Conservation (phyloP, 1,284 basidiomycete species). For the Xerocomus minutiporus region DNA sequence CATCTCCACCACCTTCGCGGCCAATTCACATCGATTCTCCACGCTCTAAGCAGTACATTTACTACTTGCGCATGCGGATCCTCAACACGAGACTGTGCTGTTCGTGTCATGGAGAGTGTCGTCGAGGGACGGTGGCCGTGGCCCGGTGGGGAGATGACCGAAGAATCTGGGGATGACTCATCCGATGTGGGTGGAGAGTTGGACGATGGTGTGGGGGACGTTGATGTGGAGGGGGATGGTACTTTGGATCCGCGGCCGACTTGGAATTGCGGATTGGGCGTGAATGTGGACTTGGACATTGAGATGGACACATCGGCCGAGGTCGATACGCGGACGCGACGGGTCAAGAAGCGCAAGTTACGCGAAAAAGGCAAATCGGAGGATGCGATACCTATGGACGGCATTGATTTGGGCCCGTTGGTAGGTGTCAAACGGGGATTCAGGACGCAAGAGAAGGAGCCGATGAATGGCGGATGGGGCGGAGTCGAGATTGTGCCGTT, state of each 20-base stretch:
- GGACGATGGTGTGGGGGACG: constrained; percentile 16
- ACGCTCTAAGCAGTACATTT: constrained; percentile 70
- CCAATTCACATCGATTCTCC: constrained; percentile 68
- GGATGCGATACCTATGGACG: constrained; percentile 6
- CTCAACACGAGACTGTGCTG: constrained; percentile 57
- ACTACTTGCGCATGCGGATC: constrained; percentile 74
- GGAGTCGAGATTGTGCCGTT: constrained; percentile 55
- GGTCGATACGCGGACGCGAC: constrained; percentile 5
- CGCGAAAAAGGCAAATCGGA: constrained; percentile 15
- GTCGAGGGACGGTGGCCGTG: constrained; percentile 42
- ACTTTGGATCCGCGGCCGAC: constrained; percentile 1
- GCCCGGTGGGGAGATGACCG: constrained; percentile 33
- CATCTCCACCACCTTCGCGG: constrained; percentile 52
- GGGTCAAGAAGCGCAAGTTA: constrained; percentile 20
- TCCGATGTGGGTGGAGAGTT: constrained; percentile 17
- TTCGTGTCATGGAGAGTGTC: constrained; percentile 62
- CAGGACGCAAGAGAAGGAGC: constrained; percentile 49
- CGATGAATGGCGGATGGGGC: constrained; percentile 53
- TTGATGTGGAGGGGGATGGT: constrained; percentile 28
- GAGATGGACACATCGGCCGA: constrained; percentile 17
- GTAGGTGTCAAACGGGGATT: constrained; percentile 68
- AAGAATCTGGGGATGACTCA: constrained; percentile 22
- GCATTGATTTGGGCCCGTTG: constrained; percentile 61
- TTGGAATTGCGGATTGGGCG: constrained; percentile 21
- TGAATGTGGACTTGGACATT: constrained; percentile 29